These are phyloP conservation scores for Zarea fungicola DNA, from an alignment of 2,329 filamentous ascomycete species.

Conservation along the genomic window DNA sequence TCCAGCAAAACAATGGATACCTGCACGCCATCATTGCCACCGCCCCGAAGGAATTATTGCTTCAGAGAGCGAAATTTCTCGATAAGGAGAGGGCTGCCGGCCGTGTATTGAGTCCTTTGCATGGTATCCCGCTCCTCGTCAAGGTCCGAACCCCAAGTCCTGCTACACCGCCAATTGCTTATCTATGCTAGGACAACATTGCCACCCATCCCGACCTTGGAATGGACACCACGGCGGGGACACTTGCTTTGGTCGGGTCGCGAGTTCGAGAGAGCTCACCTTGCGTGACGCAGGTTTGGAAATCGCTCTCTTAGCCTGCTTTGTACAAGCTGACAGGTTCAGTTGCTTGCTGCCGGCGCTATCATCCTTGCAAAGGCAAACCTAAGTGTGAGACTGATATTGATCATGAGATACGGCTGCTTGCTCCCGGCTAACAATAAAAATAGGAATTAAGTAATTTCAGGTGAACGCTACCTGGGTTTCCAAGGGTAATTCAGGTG, in stretches of 20 bases:
- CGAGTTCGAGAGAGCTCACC: background rate
- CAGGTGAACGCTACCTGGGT: no score
- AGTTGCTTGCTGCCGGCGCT: background rate
- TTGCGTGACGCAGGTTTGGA: background rate
- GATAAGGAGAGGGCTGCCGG: background rate
- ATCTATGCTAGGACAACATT: background rate
- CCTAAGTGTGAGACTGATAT: background rate
- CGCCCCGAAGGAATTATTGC: background rate
- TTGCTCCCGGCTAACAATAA: no score
- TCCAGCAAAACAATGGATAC: background rate
- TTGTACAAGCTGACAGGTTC: background rate
- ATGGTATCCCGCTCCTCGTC: background rate
- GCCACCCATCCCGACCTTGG: background rate
- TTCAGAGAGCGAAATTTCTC: background rate
- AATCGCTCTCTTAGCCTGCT: background rate
- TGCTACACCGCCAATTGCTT: background rate
- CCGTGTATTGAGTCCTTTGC: background rate
- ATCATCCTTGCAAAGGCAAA: conserved; percentile 1
- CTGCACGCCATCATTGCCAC: background rate
- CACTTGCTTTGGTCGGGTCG: background rate
- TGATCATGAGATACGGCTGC: no score
- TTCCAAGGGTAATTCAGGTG: no score
- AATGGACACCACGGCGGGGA: background rate
- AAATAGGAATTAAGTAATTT: background rate
- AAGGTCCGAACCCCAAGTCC: background rate